A percentile compares a stretch with the other conserved stretches of the same genome.
phyloP scores from a whole-genome alignment of 306 rosid genomes.

The Datisca glomerata region DNA sequence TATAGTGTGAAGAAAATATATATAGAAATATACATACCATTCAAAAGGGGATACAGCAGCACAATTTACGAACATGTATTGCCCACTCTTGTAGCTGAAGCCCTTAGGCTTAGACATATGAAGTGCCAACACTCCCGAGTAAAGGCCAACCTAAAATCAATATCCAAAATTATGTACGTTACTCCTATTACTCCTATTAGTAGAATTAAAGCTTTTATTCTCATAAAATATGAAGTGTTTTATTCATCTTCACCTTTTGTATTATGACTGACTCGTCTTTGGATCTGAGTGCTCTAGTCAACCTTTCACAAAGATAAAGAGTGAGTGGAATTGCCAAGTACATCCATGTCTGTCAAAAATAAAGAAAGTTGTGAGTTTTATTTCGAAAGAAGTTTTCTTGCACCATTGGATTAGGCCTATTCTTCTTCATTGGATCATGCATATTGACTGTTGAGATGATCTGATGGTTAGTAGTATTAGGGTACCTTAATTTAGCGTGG shows the following conservation, averaged over 20 bases:
- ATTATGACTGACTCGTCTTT: slow-evolving; percentile 24
- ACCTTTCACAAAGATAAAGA: slow-evolving; percentile 44
- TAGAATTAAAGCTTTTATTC: slow-evolving; percentile 1
- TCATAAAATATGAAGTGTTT: not conserved
- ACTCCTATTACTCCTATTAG: too few relatives aligned
- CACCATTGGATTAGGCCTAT: too few relatives aligned
- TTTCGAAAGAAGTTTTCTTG: too few relatives aligned
- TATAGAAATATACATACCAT: too few relatives aligned
- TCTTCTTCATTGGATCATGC: too few relatives aligned
- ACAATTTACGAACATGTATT: slow-evolving; percentile 52
- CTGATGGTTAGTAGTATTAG: too few relatives aligned
- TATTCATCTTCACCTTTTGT: slow-evolving; percentile 30
- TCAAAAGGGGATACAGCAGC: slow-evolving; percentile 51
- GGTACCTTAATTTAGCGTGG: too few relatives aligned
- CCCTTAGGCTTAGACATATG: slow-evolving; percentile 48
- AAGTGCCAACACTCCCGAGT: slow-evolving; percentile 54
- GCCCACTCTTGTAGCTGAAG: slow-evolving; percentile 58
- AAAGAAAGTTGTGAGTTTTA: not conserved
- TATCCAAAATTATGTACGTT: too few relatives aligned
- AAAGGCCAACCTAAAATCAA: slow-evolving; percentile 48
- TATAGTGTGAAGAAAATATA: too few relatives aligned
- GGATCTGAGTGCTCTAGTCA: slow-evolving; percentile 17
- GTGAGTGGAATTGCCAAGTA: slow-evolving; percentile 36
- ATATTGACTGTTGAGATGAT: too few relatives aligned
- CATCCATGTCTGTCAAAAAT: slow-evolving; percentile 71